Base-by-base conservation (phyloP, 2,329 filamentous ascomycete species). In the Ascocoryne sarcoides region DNA sequence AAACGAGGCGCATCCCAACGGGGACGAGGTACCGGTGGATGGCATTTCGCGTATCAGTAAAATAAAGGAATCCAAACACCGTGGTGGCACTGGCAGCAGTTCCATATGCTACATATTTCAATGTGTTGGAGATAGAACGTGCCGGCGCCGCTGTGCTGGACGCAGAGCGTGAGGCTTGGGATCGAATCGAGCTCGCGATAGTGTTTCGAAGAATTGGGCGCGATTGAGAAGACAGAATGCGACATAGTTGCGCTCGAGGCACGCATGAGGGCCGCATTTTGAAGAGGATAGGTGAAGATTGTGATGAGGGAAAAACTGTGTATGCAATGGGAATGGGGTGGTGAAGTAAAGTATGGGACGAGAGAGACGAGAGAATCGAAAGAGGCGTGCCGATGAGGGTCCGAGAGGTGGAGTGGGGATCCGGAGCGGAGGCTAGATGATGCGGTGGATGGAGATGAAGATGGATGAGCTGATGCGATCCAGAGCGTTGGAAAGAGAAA, bases 11-110 rank as follows among this genome's bases (percentile, higher is more conserved):
- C 4, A 92, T 58, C 14, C 79, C 57, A 0, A 74, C 83, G 2
- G 84, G 79, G 10, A 82, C 68, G 20, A 82, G 62, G 62, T 76
- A 85, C 54, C 72, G 74, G 61, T 89, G 82, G 43, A 80, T 57
- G 43, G 77, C 82, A 31, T 82, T 78, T 46, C 84, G 70, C 5
- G 82, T 87, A 59, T 88, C 84, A 39, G 82, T 87, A n/a, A 68
- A 64, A 56, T 87, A 87, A 47, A 84, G 62, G 60, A 82, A 86
- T 32, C 68, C 63, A 33, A 70, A 46, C 7, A 63, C 53, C 10
- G 67, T 48, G 4, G 16, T 23, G 4, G 79, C 50, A 1, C 70
- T 62, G 31, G 81, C 52, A 2, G 73, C 65, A 15, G 75, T 72
- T 36, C 75, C 73, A 44, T 69, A 70, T 28, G 75, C 45, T 44